phyloP scores from a whole-genome alignment of 176 grass and related monocot genomes.

The Hordeum vulgare region DNA sequence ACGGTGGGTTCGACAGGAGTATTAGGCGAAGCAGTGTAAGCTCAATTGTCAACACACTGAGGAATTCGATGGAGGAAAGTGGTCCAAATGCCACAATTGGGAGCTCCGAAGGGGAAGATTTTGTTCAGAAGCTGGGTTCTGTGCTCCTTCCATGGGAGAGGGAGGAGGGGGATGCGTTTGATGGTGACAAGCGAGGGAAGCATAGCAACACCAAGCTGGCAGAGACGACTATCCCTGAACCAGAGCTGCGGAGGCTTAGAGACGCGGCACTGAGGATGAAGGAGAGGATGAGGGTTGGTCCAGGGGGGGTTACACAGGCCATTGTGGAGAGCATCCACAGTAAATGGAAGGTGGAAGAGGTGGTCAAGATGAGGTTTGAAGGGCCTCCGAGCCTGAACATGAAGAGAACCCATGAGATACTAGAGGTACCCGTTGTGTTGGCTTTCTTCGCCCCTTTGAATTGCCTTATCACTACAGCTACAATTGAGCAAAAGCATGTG shows the following conservation, averaged over 20 bases:
- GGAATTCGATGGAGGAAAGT: constrained; percentile 30
- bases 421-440: constrained; percentile 57
- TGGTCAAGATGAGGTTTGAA: constrained; percentile 91
- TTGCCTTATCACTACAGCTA: neutral
- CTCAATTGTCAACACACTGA: constrained; percentile 40
- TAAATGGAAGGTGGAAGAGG: constrained; percentile 75
- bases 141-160: constrained; percentile 78
- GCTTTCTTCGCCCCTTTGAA: neutral
- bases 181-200: neutral
- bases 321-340: constrained; percentile 66
- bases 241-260: constrained; percentile 67
- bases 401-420: constrained; percentile 79
- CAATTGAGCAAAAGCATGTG: neutral
- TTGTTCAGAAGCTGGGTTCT: constrained; percentile 31
- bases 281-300: constrained; percentile 82
- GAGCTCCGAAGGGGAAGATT: constrained; percentile 4
- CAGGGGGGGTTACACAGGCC: constrained; percentile 72
- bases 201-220: constrained; percentile 62
- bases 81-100: constrained; percentile 5
- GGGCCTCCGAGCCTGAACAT: constrained; percentile 77
- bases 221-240: constrained; percentile 74
- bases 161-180: neutral
- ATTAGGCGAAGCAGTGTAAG: neutral
- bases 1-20: neutral
- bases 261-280: constrained; percentile 77